Evolutionary conservation across 805 yeast genomes (phyloP), one percentile per base, ranked within the genome.

Genomic region (Huiozyma sinensis): DNA sequence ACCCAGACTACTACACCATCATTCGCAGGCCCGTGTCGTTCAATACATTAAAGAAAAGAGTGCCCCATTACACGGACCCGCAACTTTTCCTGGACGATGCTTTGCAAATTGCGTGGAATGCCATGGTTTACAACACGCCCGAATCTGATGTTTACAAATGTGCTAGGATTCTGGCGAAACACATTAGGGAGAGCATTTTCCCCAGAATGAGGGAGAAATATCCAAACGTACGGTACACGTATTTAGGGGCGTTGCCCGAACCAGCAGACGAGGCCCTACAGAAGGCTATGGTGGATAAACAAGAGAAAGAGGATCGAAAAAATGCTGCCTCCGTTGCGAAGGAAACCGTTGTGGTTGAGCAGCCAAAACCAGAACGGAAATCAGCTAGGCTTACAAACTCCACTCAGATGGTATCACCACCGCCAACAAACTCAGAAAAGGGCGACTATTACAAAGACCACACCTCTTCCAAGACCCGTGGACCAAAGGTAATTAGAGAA

Each of bases 91-190:
- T 90, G 33, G 73, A 69, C 47, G 96, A 89, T 60, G 59, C 89
- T 46, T 85, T 81, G 1, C 94, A 85, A 61, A 84, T 90, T 42
- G 73, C 85, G 0, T 86, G 95, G 88, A 90, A 90, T 58, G 97
- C 97, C 1, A 75, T 83, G 47, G 75, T 79, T 39, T 90, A 81
- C 64, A 89, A 90, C 63, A 78, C 79, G 44, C 79, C 77, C 48
- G 79, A 73, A 6, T 77, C 88, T 1, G 66, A 68, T 24, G 81
- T 83, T 44, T 83, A 83, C 64, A 69, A 70, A 29, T 83, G 83
- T 53, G 96, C 80, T 0, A 77, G 65, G 1, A 77, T 66, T 8
- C 46, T 69, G 28, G 75, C 70, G 33, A 67, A 64, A 12, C 70
- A 58, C 33, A 56, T 67, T 29, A 58, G 54, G n/a, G 53, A 68